Conservation (phyloP, 345 rosid genomes). For the Populus tremula region DNA sequence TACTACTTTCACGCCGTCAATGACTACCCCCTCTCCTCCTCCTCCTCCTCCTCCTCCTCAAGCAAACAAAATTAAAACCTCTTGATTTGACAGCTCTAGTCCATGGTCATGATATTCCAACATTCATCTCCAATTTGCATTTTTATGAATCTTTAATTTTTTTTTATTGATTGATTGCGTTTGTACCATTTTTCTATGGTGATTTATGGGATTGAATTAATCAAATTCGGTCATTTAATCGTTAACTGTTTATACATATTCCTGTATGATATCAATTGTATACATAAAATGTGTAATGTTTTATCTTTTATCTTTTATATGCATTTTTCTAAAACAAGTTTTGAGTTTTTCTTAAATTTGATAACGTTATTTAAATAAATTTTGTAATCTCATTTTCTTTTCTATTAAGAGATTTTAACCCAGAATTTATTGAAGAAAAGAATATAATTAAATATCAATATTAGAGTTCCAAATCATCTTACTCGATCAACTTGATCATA, state of each 20-base stretch:
- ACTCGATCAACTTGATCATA: not conserved
- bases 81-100: not conserved
- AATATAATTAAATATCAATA: no score
- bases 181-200: not conserved
- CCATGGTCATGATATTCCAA: not conserved
- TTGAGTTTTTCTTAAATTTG: no score
- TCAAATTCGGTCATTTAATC: not conserved
- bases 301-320: no score
- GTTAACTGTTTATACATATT: no score
- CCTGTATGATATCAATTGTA: not conserved
- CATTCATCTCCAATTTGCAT: not conserved
- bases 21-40: not conserved
- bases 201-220: not conserved
- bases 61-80: not conserved
- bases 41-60: no score
- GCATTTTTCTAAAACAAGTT: no score
- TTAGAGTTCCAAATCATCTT: not conserved
- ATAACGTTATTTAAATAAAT: no score
- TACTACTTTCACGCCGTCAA: constrained; percentile 23
- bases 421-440: no score
- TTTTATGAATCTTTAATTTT: not conserved
- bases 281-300: no score
- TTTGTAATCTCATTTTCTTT: no score
- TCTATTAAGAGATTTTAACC: no score
- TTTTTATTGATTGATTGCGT: not conserved